Evolutionary conservation across 352 stramenopile genomes (phyloP), one percentile per base, ranked within the genome.

Genomic region (Phytophthora sansomeana): DNA sequence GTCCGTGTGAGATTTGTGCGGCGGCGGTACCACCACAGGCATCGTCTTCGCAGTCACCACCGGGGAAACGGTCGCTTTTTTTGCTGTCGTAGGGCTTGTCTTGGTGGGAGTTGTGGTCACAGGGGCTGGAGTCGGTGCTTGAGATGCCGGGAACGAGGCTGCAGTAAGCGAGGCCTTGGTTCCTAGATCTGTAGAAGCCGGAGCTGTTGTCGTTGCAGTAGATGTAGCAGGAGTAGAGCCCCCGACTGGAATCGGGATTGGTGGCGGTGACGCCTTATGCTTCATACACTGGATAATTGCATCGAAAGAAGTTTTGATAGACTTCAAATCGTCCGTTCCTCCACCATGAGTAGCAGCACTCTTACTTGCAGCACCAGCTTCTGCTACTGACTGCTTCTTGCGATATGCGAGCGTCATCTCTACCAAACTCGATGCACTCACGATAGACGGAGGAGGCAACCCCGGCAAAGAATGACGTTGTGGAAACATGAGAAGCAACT

Each of bases 221-320:
- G 64, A 50, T 10, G 14, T 21, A 4, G 58, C 17, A 21, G 50
- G 19, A 35, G 54, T 36, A 39, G 53, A 11, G 55, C 24, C 17
- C 33, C 59, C 72, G 14, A 67, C 58, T 8, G 72, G 72, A 29
- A 93, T 91, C 13, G 87, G 87, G 30, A 95, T 92, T 6, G 85
- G 83, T 6, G 87, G 83, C 16, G 86, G 77, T 14, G 85, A 75
- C 5, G 82, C 80, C 64, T 96, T 94, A 44, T 78, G 76, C 68
- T 95, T 95, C 87, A 95, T 93, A 48, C 87, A 92, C 60, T 92
- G 85, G 13, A 95, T 87, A 52, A 95, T 95, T 36, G 85, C 84
- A 35, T 93, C 84, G 36, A 95, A 95, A 24, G 87, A 95, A 6
- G 69, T 85, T 30, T 78, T 81, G 59, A 95, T 92, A 29, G 87